Base-by-base conservation (phyloP, 768 basidiomycete genomes). In the Chiua virens region DNA sequence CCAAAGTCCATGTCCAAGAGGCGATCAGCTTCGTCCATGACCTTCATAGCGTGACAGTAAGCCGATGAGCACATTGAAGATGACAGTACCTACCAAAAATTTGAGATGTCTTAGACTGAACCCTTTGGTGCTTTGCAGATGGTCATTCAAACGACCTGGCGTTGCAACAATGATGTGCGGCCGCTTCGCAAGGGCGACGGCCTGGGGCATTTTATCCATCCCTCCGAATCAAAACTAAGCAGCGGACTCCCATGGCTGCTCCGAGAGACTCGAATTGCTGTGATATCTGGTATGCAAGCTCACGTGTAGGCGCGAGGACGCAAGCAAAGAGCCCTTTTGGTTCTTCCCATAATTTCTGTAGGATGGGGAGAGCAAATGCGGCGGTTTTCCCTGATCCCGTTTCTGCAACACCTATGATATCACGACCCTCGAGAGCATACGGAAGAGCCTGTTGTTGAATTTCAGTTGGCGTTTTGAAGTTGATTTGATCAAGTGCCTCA, bases 381-480 rank as follows among this genome's bases (percentile, higher is more conserved):
- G 94, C 96, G 0, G 97, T 98, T 76, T 99, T 98, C 59, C 96
- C 97, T 13, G 91, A 93, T 27, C 97, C 97, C 10, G 97, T 99
- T 58, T 92, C 86, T 28, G 97, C 97, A n/a, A 99, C 88, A 18
- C 97, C 97, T 52, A 99, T 98, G 58, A 99, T 91, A 73, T 99
- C 97, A 62, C 87, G 83, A 0, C 94, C 95, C 67, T 89, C 78
- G 7, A 99, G 73, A 18, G 95, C 96, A 73, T 84, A 82, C 0
- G 97, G 97, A 42, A 99, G 79, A 32, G 79, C 79, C 63, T 92
- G 83, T 3, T 75, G 73, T 70, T 99, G 97, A 60, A 99, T 99
- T 48, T 89, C 87, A 8, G 96, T 96, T 1, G 97, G 96, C 38
- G 78, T 75, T 55, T 80, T 93, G 79, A 82, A 98, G 42, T 84